Conservation (phyloP, 768 basidiomycete genomes). For the Kwoniella newhampshirensis region DNA sequence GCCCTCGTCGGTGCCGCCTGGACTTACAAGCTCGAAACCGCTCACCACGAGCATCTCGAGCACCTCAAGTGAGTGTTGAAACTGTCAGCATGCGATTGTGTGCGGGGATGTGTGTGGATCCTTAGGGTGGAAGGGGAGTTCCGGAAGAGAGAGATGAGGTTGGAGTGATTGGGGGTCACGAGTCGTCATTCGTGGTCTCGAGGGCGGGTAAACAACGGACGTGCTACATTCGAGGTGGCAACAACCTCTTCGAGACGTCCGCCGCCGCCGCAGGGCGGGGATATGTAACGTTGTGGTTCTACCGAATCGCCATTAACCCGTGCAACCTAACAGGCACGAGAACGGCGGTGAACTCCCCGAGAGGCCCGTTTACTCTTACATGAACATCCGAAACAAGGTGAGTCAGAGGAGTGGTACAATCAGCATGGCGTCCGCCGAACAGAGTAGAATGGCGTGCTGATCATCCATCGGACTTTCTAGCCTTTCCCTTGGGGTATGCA, state of each 20-base stretch:
- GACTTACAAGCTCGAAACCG: conserved; percentile 50
- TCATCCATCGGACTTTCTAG: not conserved
- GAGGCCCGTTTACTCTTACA: conserved; percentile 52
- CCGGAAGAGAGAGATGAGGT: not conserved
- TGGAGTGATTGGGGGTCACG: not conserved
- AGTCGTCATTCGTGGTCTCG: not conserved
- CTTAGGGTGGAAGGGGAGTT: too few species aligned
- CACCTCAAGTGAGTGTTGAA: conserved; percentile 41
- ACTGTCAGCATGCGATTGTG: too few species aligned
- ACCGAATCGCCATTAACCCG: too few species aligned
- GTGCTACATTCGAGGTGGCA: too few species aligned
- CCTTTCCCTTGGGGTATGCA: conserved; percentile 47
- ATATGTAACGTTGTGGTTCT: too few species aligned
- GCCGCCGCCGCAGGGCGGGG: too few species aligned
- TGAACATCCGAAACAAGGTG: conserved; percentile 53
- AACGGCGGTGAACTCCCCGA: conserved; percentile 48
- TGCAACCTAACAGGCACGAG: conserved; percentile 23
- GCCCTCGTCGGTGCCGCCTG: conserved; percentile 45
- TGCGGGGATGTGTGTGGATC: too few species aligned
- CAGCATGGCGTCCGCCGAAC: conserved; percentile 2
- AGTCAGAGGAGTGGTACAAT: conserved; percentile 15
- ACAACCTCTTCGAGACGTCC: too few species aligned
- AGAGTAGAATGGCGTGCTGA: conserved; percentile 5
- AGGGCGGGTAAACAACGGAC: too few species aligned
- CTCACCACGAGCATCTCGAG: conserved; percentile 48